Evolutionary conservation across 371 early-diverging fungal genomes (phyloP).

Genomic region (Mucor plumbeus): DNA sequence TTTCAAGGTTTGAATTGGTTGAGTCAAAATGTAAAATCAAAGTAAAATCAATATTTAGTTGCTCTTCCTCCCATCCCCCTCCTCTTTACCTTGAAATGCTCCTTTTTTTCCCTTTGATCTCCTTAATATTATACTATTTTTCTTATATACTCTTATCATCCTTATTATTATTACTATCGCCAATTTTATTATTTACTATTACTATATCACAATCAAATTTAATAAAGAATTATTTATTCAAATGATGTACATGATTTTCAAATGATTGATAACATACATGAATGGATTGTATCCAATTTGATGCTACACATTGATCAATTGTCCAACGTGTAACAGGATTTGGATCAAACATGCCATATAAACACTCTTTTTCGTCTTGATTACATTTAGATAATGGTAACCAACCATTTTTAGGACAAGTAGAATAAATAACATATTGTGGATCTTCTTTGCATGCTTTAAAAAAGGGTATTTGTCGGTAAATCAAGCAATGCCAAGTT

Average conservation of each 20-base stretch:
- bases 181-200: slow-evolving; percentile 8
- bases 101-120: background rate
- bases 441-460: slow-evolving; percentile 60
- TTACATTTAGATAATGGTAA: slow-evolving; percentile 58
- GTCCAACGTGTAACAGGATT: slow-evolving; percentile 53
- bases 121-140: slow-evolving; percentile 5
- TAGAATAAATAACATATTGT: slow-evolving; percentile 68
- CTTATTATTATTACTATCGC: slow-evolving; percentile 7
- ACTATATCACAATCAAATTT: slow-evolving; percentile 5
- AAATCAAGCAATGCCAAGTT: slow-evolving; percentile 81
- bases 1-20: slow-evolving; percentile 89
- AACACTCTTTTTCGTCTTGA: slow-evolving; percentile 32
- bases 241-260: slow-evolving; percentile 34
- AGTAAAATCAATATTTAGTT: slow-evolving; percentile 2
- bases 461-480: slow-evolving; percentile 70
- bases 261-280: slow-evolving; percentile 42
- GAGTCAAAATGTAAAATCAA: slow-evolving; percentile 81
- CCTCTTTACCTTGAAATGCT: background rate
- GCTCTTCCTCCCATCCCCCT: background rate
- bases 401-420: slow-evolving; percentile 37
- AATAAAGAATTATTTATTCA: slow-evolving; percentile 9
- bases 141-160: background rate
- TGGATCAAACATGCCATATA: slow-evolving; percentile 57
- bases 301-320: slow-evolving; percentile 43
- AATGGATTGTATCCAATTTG: slow-evolving; percentile 49